These are phyloP conservation scores for Glaciozyma antarctica DNA, from an alignment of 768 basidiomycete species.

Conservation along the genomic window DNA sequence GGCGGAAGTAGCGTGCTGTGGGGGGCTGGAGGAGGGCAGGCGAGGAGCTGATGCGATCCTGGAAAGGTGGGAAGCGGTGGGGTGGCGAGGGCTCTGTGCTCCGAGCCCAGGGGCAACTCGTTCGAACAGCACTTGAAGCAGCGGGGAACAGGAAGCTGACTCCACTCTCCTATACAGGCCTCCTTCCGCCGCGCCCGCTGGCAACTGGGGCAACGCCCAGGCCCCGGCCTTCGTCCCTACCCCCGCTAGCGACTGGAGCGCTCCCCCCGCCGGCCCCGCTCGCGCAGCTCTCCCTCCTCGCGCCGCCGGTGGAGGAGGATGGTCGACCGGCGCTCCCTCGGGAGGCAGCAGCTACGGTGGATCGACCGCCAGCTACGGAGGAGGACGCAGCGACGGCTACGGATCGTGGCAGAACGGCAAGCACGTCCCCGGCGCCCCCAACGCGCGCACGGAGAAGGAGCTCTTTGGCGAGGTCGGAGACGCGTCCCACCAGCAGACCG, in stretches of 20 bases:
- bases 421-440: conserved; percentile 73
- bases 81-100: background rate
- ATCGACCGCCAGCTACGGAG: conserved; percentile 30
- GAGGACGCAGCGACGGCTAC: conserved; percentile 40
- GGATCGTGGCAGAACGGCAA: conserved; percentile 84
- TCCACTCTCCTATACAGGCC: background rate
- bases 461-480: conserved; percentile 84
- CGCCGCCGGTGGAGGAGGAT: conserved; percentile 11
- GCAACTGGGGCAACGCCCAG: conserved; percentile 6
- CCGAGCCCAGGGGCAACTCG: background rate
- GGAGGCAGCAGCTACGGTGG: conserved; percentile 1
- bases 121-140: background rate
- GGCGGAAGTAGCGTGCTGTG: background rate
- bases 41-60: background rate
- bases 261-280: conserved; percentile 1
- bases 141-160: background rate
- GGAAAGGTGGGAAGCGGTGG: background rate
- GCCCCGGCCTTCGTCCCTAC: conserved; percentile 5
- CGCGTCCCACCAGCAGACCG: conserved; percentile 80
- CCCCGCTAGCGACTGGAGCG: conserved; percentile 9
- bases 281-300: conserved; percentile 10
- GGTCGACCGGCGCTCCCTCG: conserved; percentile 2
- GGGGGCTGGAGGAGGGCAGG: background rate
- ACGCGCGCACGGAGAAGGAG: conserved; percentile 85
- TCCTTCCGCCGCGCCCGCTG: background rate